phyloP scores from a whole-genome alignment of 2,329 filamentous ascomycete genomes.

The Tolypocladium amazonense region DNA sequence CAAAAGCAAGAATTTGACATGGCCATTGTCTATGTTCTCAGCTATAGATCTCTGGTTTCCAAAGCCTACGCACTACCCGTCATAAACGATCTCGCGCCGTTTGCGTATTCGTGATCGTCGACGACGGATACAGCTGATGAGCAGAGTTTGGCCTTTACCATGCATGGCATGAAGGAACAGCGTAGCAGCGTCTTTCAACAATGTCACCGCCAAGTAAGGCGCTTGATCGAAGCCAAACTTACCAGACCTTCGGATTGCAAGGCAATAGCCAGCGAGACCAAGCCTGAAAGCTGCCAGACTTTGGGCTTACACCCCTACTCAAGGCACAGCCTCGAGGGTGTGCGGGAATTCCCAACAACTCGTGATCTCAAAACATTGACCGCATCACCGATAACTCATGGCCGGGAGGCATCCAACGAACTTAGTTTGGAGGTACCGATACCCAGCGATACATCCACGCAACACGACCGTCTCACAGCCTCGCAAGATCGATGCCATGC shows the following conservation, averaged over 20 bases:
- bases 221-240: background rate
- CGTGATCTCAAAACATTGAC: background rate
- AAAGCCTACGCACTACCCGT: too few species aligned
- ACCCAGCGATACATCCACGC: background rate
- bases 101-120: background rate
- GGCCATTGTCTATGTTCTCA: too few species aligned
- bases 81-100: rapidly evolving
- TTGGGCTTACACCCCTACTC: background rate
- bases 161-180: background rate
- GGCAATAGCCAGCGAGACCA: background rate
- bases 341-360: background rate
- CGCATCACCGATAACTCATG: background rate
- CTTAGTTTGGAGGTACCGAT: background rate
- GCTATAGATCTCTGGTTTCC: background rate
- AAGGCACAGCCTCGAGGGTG: background rate
- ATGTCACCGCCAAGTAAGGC: background rate
- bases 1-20: background rate
- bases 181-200: background rate
- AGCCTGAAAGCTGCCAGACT: background rate
- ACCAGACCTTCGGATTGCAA: background rate
- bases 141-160: background rate
- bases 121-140: background rate
- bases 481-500: background rate
- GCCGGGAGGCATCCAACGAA: background rate
- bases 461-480: background rate